These are phyloP conservation scores for Komagataella mondaviorum DNA, from an alignment of 805 yeast genomes.

Conservation along the genomic window DNA sequence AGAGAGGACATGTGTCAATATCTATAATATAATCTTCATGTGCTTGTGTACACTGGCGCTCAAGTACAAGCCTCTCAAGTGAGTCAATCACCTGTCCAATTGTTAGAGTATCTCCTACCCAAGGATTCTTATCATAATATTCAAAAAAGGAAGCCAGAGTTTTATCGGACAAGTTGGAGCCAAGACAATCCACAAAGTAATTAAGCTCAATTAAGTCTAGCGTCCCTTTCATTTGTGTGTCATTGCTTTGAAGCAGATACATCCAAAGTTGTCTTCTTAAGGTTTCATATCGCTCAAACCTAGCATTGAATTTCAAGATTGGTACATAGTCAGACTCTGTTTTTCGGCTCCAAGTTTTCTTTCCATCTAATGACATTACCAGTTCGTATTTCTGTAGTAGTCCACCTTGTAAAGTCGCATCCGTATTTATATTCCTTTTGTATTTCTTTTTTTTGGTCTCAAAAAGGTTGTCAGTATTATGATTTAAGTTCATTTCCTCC, in stretches of 20 bases:
- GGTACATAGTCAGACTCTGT: constrained; percentile 30
- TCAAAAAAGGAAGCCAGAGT: constrained; percentile 43
- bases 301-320: constrained; percentile 40
- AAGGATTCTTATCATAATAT: constrained; percentile 26
- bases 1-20: constrained; percentile 69
- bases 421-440: background rate
- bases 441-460: background rate
- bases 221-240: constrained; percentile 23
- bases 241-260: constrained; percentile 42
- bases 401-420: constrained; percentile 25
- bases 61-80: constrained; percentile 27
- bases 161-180: constrained; percentile 39
- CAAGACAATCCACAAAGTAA: constrained; percentile 51
- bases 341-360: constrained; percentile 16
- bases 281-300: constrained; percentile 52
- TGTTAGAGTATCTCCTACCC: constrained; percentile 40
- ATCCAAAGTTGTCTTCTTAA: constrained; percentile 63
- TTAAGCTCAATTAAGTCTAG: constrained; percentile 49
- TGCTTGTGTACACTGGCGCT: constrained; percentile 2
- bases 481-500: background rate
- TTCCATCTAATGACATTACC: constrained; percentile 13
- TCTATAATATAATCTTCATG: constrained; percentile 29
- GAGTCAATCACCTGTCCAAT: constrained; percentile 30
- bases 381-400: constrained; percentile 20
- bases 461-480: background rate